A percentile compares a stretch with the other conserved stretches of the same genome.
These are phyloP conservation scores for Pulicaria dysenterica DNA, from an alignment of 129 eudicot genomes.

Conservation along the genomic window DNA sequence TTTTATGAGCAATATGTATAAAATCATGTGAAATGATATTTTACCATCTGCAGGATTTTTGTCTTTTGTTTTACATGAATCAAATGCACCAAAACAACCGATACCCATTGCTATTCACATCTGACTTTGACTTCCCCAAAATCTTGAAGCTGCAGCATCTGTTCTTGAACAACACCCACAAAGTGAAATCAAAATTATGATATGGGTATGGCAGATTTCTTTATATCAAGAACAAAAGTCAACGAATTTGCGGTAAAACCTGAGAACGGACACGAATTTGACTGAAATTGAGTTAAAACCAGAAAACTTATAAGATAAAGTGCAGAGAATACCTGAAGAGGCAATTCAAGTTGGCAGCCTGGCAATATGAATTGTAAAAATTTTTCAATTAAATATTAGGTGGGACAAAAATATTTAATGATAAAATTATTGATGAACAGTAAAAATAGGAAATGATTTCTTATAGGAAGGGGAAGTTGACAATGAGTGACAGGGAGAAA, in stretches of 20 bases:
- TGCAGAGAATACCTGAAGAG: slow-evolving; percentile 6
- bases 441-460: slow-evolving; percentile 13
- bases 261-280: too few relatives aligned
- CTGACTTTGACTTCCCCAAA: slow-evolving; percentile 14
- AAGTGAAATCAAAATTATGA: slow-evolving; percentile 7
- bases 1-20: background rate
- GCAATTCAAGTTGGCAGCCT: background rate
- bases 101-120: slow-evolving; percentile 42
- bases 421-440: slow-evolving; percentile 11
- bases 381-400: background rate
- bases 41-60: slow-evolving; percentile 38
- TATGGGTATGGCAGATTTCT: background rate
- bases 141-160: background rate
- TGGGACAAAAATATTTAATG: slow-evolving; percentile 9
- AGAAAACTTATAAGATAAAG: background rate
- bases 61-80: slow-evolving; percentile 43
- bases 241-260: background rate
- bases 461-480: slow-evolving; percentile 29
- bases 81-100: slow-evolving; percentile 63
- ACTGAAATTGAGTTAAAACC: too few relatives aligned
- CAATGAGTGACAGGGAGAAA: background rate
- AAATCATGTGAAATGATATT: background rate
- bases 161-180: slow-evolving; percentile 16
- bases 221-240: background rate
- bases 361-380: background rate